Base-by-base conservation (phyloP, 31 red algal species). In the Odonthalia washingtoniensis region DNA sequence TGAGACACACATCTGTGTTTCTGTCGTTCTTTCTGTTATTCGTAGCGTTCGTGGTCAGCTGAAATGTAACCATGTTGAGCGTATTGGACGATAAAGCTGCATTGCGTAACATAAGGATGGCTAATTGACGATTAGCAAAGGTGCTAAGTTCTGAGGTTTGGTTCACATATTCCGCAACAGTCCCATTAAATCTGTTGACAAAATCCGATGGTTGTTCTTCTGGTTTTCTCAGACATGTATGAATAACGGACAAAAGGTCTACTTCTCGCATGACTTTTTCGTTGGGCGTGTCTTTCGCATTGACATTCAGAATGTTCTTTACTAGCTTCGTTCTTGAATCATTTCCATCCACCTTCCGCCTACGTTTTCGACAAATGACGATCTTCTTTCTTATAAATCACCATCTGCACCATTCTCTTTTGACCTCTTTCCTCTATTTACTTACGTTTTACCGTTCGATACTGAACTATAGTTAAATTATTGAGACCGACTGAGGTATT, bases 231-330 rank as follows among this genome's bases (percentile, higher is more conserved):
- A 65, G 1, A 46, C 67, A 86, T 36, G 2, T 65, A 2, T 86
- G 17, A 0, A 86, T 86, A 0, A 33, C 37, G 9, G 43, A 65
- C 17, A 86, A 24, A 0, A 86, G 70, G 35, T 86, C 70, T 38
- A 86, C 42, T 62, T 86, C 44, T 75, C 83, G 0, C 1, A 63
- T 63, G 31, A 75, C 46, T 41, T 33, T 46, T 45, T 86, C 83
- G 1, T 46, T 86, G 33, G 83, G 83, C 27, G 36, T 86, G 28
- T 86, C 83, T 40, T 86, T 86, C 0, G 67, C 83, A 65, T 76
- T 75, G 1, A 34, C 21, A 4, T 75, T 52, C 39, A 75, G 40
- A 0, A 74, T 86, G n/a, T 12, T 49, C 35, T 86, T 72, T 28
- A 84, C 36, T 0, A 75, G 67, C 9, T 24, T 16, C 30, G 64